phyloP scores from a whole-genome alignment of 2,329 filamentous ascomycete genomes.

The Rhynchosporium secalis region DNA sequence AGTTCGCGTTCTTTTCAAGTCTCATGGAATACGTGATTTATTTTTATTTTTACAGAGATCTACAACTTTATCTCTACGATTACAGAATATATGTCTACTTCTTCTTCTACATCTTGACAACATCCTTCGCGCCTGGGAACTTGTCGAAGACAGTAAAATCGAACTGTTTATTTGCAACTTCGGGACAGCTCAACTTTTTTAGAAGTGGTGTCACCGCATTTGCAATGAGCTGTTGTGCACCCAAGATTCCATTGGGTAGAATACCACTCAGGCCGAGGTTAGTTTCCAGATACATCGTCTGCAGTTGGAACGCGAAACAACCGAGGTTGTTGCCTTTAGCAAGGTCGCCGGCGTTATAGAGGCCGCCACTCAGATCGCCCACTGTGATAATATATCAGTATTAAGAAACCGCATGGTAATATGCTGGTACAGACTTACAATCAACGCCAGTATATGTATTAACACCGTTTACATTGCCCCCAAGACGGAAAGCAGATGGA shows the following conservation, averaged over 20 bases:
- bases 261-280: neutral
- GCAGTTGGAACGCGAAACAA: neutral
- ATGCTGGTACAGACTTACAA: neutral
- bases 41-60: too few relatives aligned
- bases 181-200: neutral
- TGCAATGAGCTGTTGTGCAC: neutral
- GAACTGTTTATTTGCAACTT: neutral
- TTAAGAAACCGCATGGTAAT: neutral
- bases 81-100: neutral
- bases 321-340: neutral
- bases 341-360: neutral
- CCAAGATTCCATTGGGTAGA: neutral
- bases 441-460: neutral
- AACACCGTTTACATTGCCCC: neutral
- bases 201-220: neutral
- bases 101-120: neutral
- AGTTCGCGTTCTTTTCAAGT: too few relatives aligned
- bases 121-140: neutral
- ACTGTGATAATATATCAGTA: neutral
- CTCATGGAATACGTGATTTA: too few relatives aligned
- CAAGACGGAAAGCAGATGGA: neutral
- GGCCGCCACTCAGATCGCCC: neutral
- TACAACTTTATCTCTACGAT: neutral
- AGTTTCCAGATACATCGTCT: neutral
- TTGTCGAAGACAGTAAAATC: neutral